phyloP scores from a whole-genome alignment of 2,329 filamentous ascomycete genomes.

The Cytospora chrysosperma region DNA sequence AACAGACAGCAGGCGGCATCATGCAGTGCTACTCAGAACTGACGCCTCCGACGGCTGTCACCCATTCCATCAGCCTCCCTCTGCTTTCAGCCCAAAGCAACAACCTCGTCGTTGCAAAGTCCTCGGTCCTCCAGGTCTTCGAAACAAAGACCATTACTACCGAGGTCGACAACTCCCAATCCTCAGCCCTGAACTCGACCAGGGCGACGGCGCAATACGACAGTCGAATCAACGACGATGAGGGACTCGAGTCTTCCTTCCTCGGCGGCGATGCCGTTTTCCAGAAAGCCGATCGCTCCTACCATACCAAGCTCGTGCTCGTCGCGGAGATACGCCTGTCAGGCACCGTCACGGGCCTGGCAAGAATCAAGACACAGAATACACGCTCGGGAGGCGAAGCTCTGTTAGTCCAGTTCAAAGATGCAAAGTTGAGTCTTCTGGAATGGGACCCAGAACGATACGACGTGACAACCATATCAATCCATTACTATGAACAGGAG shows the following conservation, averaged over 20 bases:
- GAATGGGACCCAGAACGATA: constrained; percentile 87
- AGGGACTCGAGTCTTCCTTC: constrained; percentile 65
- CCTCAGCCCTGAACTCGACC: constrained; percentile 38
- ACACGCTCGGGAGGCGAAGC: constrained; percentile 81
- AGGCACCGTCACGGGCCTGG: constrained; percentile 81
- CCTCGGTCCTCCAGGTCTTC: constrained; percentile 91
- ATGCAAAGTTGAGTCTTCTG: constrained; percentile 88
- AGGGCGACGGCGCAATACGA: constrained; percentile 50
- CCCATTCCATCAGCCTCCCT: constrained; percentile 76
- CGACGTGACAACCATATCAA: constrained; percentile 82
- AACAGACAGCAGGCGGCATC: constrained; percentile 28
- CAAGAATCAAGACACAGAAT: constrained; percentile 68
- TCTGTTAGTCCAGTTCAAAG: constrained; percentile 78
- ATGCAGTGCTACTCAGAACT: constrained; percentile 99
- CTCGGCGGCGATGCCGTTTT: constrained; percentile 62
- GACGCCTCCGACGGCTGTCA: constrained; percentile 89
- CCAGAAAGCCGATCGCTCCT: constrained; percentile 60
- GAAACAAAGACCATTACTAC: constrained; percentile 65
- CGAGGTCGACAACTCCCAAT: constrained; percentile 54
- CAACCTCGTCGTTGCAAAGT: constrained; percentile 89
- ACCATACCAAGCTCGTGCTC: constrained; percentile 76
- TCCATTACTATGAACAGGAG: constrained; percentile 97
- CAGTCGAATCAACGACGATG: constrained; percentile 56
- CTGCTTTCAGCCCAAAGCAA: constrained; percentile 73
- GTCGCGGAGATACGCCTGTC: constrained; percentile 80